phyloP scores from a whole-genome alignment of 129 eudicot species.

The Lonicera japonica region DNA sequence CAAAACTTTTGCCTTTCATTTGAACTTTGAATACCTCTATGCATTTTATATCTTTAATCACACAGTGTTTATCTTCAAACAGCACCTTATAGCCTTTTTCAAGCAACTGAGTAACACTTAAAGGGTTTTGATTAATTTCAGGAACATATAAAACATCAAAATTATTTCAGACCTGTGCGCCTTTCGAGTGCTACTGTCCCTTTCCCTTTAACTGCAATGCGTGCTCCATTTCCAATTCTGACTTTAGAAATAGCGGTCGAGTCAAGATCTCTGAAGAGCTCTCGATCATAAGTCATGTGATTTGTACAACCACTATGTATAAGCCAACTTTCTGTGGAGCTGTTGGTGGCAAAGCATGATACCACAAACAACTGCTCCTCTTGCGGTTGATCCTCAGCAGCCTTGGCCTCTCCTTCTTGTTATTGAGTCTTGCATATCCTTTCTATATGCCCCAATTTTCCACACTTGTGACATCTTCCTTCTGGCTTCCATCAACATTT shows the following conservation, averaged over 20 bases:
- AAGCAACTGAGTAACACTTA: slow-evolving; percentile 12
- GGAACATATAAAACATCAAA: too few species aligned
- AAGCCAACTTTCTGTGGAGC: too few species aligned
- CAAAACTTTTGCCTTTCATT: too few species aligned
- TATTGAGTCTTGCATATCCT: slow-evolving; percentile 2
- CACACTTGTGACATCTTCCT: background rate
- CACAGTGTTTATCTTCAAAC: background rate
- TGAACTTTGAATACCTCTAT: too few species aligned
- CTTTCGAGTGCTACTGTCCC: too few species aligned
- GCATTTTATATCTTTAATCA: too few species aligned
- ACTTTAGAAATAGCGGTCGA: background rate
- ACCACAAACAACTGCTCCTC: slow-evolving; percentile 19
- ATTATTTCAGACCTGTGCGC: too few species aligned
- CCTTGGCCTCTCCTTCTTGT: background rate
- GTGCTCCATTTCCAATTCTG: too few species aligned
- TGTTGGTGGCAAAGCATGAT: slow-evolving; percentile 1
- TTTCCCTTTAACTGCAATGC: too few species aligned
- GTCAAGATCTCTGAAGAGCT: slow-evolving; percentile 8
- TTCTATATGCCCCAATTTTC: background rate
- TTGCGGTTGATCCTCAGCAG: background rate
- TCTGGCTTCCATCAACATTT: slow-evolving; percentile 7
- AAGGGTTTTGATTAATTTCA: slow-evolving; percentile 14
- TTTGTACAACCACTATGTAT: slow-evolving; percentile 12
- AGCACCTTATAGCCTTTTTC: slow-evolving; percentile 12
- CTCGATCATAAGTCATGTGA: slow-evolving; percentile 15